Percentiles rank a stretch among this genome's conserved stretches.
phyloP scores from a whole-genome alignment of 2,329 filamentous ascomycete genomes.

The Fusarium sp. region DNA sequence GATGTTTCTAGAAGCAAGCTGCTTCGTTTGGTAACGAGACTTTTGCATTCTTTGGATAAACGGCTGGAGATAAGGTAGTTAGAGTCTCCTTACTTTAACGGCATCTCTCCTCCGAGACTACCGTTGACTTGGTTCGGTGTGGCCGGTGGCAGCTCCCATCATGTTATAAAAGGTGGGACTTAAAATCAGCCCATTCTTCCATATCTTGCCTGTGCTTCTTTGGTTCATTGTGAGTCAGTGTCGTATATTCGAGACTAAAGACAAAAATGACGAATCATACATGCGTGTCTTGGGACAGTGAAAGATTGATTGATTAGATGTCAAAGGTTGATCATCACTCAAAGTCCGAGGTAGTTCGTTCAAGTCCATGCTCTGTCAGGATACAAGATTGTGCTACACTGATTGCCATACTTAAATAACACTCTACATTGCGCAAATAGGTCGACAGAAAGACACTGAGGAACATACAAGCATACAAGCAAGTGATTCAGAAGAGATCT shows the following conservation, averaged over 20 bases:
- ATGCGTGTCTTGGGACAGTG: too few species aligned
- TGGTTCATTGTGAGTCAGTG: background rate
- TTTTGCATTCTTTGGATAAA: background rate
- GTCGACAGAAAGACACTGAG: rapidly evolving
- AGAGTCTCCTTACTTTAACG: constrained; percentile 4
- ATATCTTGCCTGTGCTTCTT: constrained; percentile 1
- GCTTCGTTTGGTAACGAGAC: background rate
- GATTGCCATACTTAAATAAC: background rate
- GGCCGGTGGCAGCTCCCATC: background rate
- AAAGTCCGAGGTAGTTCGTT: background rate
- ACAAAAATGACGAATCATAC: background rate
- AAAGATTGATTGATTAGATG: background rate
- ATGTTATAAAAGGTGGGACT: constrained; percentile 10
- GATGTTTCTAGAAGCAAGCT: background rate
- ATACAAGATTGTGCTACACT: background rate
- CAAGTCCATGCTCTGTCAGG: too few species aligned
- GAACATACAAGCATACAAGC: background rate
- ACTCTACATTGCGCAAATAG: background rate
- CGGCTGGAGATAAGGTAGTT: background rate
- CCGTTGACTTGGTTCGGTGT: constrained; percentile 10
- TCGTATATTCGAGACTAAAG: background rate
- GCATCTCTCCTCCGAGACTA: constrained; percentile 7
- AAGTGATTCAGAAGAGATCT: background rate
- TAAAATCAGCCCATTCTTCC: constrained; percentile 9
- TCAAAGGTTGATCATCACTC: background rate